Conservation (phyloP, 208 protist genomes). For the Hexamita inflata region DNA sequence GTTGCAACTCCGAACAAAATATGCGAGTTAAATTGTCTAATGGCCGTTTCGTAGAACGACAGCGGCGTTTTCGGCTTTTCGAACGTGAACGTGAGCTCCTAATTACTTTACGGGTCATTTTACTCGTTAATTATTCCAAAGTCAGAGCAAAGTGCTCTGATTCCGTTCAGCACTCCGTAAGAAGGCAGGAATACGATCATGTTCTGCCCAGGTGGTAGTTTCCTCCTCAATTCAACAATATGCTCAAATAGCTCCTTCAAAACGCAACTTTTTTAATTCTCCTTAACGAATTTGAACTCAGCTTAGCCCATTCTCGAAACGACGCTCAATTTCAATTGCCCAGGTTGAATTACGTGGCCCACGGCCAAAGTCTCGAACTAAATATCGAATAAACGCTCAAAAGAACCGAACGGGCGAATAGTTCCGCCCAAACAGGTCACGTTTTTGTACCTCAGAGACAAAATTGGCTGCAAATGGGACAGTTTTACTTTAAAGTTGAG, state of each 20-base stretch:
- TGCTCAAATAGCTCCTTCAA: neutral
- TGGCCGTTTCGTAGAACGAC: neutral
- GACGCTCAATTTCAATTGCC: neutral
- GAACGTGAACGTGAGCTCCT: neutral
- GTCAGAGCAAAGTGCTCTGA: neutral
- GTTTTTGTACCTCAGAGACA: neutral
- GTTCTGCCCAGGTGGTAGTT: neutral
- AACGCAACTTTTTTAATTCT: neutral
- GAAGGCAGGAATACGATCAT: neutral
- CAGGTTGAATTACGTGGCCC: neutral
- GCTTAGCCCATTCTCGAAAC: neutral
- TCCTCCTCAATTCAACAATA: neutral
- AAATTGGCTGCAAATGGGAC: neutral
- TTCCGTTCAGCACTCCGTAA: neutral
- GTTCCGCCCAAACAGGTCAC: neutral
- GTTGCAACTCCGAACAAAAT: conserved; percentile 28
- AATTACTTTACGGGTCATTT: too few species aligned
- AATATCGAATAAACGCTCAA: neutral
- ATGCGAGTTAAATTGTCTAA: too few species aligned
- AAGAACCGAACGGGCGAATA: neutral
- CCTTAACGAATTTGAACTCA: neutral
- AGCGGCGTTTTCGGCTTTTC: neutral
- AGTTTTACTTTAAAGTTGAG: neutral
- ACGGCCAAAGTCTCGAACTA: neutral
- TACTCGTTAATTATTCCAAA: too few species aligned